These are phyloP conservation scores for Arctostaphylos glauca DNA, from an alignment of 148 eudicot species.

Conservation along the genomic window DNA sequence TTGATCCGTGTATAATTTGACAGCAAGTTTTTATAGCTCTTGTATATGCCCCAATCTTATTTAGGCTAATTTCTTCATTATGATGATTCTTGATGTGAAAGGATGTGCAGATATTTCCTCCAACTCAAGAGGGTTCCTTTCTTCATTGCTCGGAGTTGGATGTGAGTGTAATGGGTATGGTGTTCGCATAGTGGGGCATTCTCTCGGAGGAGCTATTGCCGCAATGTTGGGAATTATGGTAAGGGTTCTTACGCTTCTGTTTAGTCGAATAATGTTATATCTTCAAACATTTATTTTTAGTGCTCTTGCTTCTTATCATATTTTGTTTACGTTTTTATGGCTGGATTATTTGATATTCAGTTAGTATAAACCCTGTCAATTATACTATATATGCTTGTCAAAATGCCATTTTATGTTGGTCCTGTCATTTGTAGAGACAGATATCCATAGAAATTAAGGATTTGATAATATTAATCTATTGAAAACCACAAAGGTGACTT, in stretches of 20 bases:
- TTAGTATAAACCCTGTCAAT: neutral
- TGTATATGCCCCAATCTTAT: neutral
- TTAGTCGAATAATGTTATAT: neutral
- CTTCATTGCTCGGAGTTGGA: conserved; percentile 64
- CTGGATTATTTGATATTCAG: neutral
- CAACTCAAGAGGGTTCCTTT: conserved; percentile 58
- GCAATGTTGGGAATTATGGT: conserved; percentile 69
- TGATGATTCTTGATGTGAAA: conserved; percentile 20
- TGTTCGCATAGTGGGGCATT: conserved; percentile 72
- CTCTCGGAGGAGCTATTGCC: conserved; percentile 84
- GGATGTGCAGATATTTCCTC: conserved; percentile 31
- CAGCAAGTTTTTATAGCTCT: neutral
- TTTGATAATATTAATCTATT: neutral
- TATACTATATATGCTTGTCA: neutral
- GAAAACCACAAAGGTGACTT: neutral
- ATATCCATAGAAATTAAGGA: neutral
- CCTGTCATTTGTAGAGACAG: neutral
- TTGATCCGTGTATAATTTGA: neutral
- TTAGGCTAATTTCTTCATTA: neutral
- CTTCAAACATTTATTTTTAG: neutral
- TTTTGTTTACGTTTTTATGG: neutral
- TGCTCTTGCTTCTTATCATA: neutral
- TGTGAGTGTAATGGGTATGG: conserved; percentile 74
- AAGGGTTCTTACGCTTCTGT: conserved; percentile 12
- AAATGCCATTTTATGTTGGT: neutral